Evolutionary conservation across 202 grass and related monocot genomes (phyloP).

Genomic region (Musa balbisiana): DNA sequence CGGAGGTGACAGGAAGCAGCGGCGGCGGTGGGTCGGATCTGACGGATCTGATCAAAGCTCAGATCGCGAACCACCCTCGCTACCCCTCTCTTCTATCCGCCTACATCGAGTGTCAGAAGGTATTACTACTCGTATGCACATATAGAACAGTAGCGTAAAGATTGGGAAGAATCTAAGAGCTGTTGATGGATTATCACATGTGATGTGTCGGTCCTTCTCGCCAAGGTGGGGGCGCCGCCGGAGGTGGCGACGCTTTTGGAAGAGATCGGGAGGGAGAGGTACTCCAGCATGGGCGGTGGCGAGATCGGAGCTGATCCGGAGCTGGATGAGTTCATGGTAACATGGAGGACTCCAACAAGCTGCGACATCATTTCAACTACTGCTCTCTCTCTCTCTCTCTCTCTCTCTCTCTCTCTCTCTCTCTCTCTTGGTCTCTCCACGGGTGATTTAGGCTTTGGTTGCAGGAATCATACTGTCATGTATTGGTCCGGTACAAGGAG

Average conservation of each 20-base stretch:
- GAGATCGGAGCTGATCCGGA: constrained; percentile 72
- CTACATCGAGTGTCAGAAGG: constrained; percentile 18
- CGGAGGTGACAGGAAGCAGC: constrained; percentile 22
- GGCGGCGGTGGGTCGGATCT: constrained; percentile 38
- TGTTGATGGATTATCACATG: background rate
- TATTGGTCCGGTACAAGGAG: constrained; percentile 75
- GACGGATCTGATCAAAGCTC: constrained; percentile 56
- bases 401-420: background rate
- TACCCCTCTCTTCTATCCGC: background rate
- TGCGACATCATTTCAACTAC: no score
- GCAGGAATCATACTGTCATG: constrained; percentile 79
- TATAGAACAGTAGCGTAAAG: background rate
- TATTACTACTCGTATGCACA: background rate
- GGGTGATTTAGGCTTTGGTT: background rate
- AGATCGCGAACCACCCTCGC: background rate
- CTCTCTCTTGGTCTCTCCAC: no score
- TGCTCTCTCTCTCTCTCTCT: background rate
- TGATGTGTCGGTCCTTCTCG: background rate
- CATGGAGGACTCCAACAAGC: background rate
- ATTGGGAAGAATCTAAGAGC: constrained; percentile 4
- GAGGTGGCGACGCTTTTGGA: constrained; percentile 76
- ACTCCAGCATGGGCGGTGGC: constrained; percentile 1
- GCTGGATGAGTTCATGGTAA: constrained; percentile 98
- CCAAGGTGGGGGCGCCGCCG: constrained; percentile 71
- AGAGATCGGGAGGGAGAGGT: constrained; percentile 58